phyloP scores from a whole-genome alignment of 2,329 filamentous ascomycete species.

The Venturia oleaginea region DNA sequence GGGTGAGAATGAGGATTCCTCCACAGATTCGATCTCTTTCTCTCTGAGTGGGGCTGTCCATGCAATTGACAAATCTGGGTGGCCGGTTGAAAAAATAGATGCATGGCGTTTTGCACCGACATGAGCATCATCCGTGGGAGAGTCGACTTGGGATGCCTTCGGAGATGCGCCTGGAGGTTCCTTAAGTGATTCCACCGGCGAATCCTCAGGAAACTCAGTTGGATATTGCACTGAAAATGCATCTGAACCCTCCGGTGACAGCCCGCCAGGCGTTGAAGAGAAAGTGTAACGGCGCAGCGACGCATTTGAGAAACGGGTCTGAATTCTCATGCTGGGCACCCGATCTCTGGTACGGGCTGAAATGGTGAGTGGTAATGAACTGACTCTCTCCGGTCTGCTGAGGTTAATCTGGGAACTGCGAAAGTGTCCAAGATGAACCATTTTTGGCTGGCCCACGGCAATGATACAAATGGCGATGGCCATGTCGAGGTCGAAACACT shows the following conservation, averaged over 20 bases:
- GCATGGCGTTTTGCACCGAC: neutral
- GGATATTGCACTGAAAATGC: neutral
- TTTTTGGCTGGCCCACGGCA: neutral
- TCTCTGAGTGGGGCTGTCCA: neutral
- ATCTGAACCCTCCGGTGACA: neutral
- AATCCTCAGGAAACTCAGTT: neutral
- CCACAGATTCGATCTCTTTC: neutral
- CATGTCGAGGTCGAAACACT: neutral
- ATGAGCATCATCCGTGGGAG: neutral
- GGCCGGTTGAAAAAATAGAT: neutral
- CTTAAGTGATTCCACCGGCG: neutral
- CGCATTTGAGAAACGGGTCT: neutral
- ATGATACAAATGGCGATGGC: constrained; percentile 2
- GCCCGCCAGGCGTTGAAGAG: neutral
- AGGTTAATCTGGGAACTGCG: neutral
- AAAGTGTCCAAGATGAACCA: neutral
- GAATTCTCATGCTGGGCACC: neutral
- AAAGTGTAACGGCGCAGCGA: neutral
- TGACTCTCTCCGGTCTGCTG: neutral
- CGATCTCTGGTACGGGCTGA: neutral
- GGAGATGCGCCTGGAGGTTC: no score
- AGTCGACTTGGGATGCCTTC: neutral
- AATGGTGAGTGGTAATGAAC: neutral
- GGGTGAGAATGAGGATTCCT: neutral
- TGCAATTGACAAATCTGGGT: neutral